Evolutionary conservation across 2,329 filamentous ascomycete genomes (phyloP).

Genomic region (Aspergillus pseudoglaucus): DNA sequence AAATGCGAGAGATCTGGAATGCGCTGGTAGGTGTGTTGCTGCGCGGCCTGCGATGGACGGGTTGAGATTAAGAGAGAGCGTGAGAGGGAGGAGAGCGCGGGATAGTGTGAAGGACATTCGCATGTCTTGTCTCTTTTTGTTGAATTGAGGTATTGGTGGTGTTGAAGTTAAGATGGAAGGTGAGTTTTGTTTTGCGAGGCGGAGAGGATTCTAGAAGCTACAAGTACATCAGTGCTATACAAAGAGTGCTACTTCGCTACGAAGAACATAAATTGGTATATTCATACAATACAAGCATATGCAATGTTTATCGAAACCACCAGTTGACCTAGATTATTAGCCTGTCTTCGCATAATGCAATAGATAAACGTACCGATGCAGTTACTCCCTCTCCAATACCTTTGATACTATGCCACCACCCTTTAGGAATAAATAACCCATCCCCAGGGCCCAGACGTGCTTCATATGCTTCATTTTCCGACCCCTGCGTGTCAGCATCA

Average conservation of each 20-base stretch:
- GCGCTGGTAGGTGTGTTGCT: constrained; percentile 4
- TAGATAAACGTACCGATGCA: constrained; percentile 45
- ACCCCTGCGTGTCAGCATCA: constrained; percentile 19
- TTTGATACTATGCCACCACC: constrained; percentile 82
- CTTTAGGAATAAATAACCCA: constrained; percentile 69
- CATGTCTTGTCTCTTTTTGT: constrained; percentile 13
- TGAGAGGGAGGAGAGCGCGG: constrained; percentile 22
- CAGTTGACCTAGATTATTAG: constrained; percentile 56
- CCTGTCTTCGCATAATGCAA: not conserved
- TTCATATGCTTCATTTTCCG: constrained; percentile 38
- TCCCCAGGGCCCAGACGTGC: constrained; percentile 59
- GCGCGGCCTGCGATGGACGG: constrained; percentile 15
- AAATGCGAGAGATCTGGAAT: constrained; percentile 6
- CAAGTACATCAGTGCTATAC: not conserved
- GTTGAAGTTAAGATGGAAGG: not conserved
- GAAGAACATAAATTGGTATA: not conserved
- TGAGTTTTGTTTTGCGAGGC: not conserved
- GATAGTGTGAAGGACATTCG: constrained; percentile 20
- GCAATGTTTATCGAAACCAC: constrained; percentile 66
- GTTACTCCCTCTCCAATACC: constrained; percentile 54
- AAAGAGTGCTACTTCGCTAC: not conserved
- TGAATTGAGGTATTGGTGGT: not conserved
- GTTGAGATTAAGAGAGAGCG: constrained; percentile 13
- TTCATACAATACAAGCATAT: not conserved
- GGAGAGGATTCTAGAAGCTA: constrained; percentile 15